A percentile compares a stretch with the other conserved stretches of the same genome.
Evolutionary conservation across 352 stramenopile genomes (phyloP).

Genomic region (Phytophthora litchii): DNA sequence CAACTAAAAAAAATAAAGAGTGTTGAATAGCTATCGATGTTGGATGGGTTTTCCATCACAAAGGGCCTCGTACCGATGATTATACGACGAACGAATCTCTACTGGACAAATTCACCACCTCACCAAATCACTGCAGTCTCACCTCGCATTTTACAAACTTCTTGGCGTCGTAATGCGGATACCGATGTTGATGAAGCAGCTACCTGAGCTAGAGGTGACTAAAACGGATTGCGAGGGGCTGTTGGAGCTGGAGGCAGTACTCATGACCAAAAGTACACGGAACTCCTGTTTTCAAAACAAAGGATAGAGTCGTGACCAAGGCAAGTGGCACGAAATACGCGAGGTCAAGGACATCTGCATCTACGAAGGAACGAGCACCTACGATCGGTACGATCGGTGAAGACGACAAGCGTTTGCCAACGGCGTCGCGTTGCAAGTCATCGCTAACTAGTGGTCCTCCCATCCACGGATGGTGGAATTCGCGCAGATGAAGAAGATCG

Average conservation of each 20-base stretch:
- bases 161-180: slow-evolving; percentile 8
- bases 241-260: slow-evolving; percentile 23
- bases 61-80: neutral
- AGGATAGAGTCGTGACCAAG: neutral
- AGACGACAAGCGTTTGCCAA: slow-evolving; percentile 25
- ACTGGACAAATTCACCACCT: neutral
- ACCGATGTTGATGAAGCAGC: slow-evolving; percentile 11
- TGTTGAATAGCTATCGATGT: neutral
- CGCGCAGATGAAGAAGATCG: slow-evolving; percentile 63
- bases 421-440: slow-evolving; percentile 38
- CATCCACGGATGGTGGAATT: slow-evolving; percentile 44
- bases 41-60: neutral
- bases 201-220: slow-evolving; percentile 27
- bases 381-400: too few relatives aligned
- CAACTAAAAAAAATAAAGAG: slow-evolving; percentile 5
- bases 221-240: slow-evolving; percentile 25
- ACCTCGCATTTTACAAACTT: slow-evolving; percentile 15
- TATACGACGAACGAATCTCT: slow-evolving; percentile 18
- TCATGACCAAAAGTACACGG: slow-evolving; percentile 27
- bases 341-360: slow-evolving; percentile 32
- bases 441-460: slow-evolving; percentile 37
- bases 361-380: slow-evolving; percentile 28
- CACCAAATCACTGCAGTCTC: slow-evolving; percentile 9
- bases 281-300: slow-evolving; percentile 19
- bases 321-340: slow-evolving; percentile 35